These are phyloP conservation scores for Arabis alpina DNA, from an alignment of 345 rosid genomes.

Conservation along the genomic window DNA sequence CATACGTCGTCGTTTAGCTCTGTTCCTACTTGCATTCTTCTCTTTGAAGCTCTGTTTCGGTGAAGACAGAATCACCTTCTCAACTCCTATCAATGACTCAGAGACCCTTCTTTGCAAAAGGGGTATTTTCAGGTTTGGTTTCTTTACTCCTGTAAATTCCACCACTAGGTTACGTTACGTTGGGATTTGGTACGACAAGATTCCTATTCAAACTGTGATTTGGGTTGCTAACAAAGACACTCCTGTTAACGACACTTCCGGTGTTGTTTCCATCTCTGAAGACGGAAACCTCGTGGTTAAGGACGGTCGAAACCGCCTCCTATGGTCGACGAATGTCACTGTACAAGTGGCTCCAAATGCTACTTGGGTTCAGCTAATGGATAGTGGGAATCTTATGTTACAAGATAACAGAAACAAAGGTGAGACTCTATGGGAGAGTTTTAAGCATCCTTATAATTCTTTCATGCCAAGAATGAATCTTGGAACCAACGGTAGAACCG, in stretches of 20 bases:
- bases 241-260: conserved; percentile 54
- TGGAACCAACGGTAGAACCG: conserved; percentile 34
- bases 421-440: conserved; percentile 62
- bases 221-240: conserved; percentile 64
- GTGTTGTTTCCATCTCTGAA: conserved; percentile 44
- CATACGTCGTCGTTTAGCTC: conserved; percentile 22
- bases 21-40: conserved; percentile 35
- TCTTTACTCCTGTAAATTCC: conserved; percentile 58
- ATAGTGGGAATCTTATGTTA: conserved; percentile 60
- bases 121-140: conserved; percentile 54
- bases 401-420: conserved; percentile 34
- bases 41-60: conserved; percentile 27
- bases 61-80: conserved; percentile 42
- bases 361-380: conserved; percentile 49
- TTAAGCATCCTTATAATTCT: conserved; percentile 47
- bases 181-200: conserved; percentile 58
- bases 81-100: conserved; percentile 47
- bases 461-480: conserved; percentile 49
- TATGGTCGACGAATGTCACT: conserved; percentile 64
- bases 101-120: conserved; percentile 42
- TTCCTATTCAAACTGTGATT: conserved; percentile 39
- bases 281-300: conserved; percentile 59
- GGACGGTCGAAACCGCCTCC: conserved; percentile 40
- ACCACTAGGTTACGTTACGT: conserved; percentile 46
- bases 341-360: conserved; percentile 26